These are phyloP conservation scores for Aspergillus jensenii DNA, from an alignment of 2,329 filamentous ascomycete species.

Conservation along the genomic window DNA sequence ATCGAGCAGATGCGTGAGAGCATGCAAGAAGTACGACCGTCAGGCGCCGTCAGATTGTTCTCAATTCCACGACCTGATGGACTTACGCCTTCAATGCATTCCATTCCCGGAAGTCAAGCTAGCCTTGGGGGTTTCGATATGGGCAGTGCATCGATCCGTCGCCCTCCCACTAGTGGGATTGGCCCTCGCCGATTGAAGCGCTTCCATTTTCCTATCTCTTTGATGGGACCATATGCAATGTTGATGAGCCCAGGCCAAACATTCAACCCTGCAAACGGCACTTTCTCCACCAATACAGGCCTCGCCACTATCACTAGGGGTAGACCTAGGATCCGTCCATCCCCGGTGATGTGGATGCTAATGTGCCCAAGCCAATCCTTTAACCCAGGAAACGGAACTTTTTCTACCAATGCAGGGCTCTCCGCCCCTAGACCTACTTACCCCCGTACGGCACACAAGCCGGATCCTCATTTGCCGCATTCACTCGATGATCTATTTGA, in stretches of 20 bases:
- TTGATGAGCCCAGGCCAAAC: slow-evolving; percentile 39
- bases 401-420: slow-evolving; percentile 43
- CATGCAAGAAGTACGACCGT: slow-evolving; percentile 9
- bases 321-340: neutral
- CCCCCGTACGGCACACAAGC: slow-evolving; percentile 3
- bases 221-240: slow-evolving; percentile 31
- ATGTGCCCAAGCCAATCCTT: slow-evolving; percentile 42
- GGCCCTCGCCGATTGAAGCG: slow-evolving; percentile 19
- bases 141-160: slow-evolving; percentile 1
- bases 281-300: slow-evolving; percentile 46
- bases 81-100: slow-evolving; percentile 15
- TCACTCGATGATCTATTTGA: slow-evolving; percentile 34
- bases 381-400: slow-evolving; percentile 44
- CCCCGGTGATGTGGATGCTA: slow-evolving; percentile 25
- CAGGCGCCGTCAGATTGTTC: slow-evolving; percentile 29
- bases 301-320: slow-evolving; percentile 15
- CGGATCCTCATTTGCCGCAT: slow-evolving; percentile 15
- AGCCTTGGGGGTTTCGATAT: neutral
- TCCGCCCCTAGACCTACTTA: slow-evolving; percentile 5
- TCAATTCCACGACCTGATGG: slow-evolving; percentile 24
- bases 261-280: slow-evolving; percentile 44
- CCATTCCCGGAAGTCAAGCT: slow-evolving; percentile 24
- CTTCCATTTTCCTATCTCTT: slow-evolving; percentile 23
- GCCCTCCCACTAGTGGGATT: neutral
- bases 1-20: slow-evolving; percentile 5